Conservation (phyloP, 2,329 filamentous ascomycete species). For the Dryadomyces quercivorus region DNA sequence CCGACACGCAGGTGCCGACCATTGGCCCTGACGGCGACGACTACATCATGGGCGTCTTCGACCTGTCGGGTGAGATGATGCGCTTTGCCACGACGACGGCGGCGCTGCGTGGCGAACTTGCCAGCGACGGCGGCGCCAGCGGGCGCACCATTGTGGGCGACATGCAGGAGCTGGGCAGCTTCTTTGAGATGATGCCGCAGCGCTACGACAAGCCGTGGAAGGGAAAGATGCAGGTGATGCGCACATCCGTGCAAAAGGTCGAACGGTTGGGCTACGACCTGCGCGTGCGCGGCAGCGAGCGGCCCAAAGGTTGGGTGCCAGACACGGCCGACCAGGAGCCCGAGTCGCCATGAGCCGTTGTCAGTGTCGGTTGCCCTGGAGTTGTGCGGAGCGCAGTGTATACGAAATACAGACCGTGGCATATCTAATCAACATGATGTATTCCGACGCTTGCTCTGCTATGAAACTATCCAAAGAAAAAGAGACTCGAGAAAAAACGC, state of each 20-base stretch:
- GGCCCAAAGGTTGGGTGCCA: slow-evolving; percentile 85
- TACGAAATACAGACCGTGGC: too few species aligned
- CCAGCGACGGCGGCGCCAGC: slow-evolving; percentile 19
- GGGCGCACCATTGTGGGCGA: slow-evolving; percentile 60
- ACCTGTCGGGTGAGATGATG: slow-evolving; percentile 95
- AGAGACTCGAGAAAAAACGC: not conserved
- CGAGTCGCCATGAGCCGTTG: not conserved
- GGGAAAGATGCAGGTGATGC: slow-evolving; percentile 79
- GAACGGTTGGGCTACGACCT: slow-evolving; percentile 84
- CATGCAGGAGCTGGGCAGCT: slow-evolving; percentile 63
- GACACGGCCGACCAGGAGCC: slow-evolving; percentile 39
- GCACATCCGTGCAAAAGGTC: slow-evolving; percentile 82
- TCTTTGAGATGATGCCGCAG: slow-evolving; percentile 62
- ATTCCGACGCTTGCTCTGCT: too few species aligned
- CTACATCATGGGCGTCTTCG: slow-evolving; percentile 83
- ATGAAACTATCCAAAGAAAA: not conserved
- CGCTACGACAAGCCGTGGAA: slow-evolving; percentile 44
- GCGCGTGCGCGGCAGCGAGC: slow-evolving; percentile 73
- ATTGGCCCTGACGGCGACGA: slow-evolving; percentile 67
- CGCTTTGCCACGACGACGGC: slow-evolving; percentile 84
- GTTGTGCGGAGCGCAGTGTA: too few species aligned
- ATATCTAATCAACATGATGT: slow-evolving; percentile 23
- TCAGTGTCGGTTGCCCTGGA: too few species aligned
- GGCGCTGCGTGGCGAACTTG: slow-evolving; percentile 54
- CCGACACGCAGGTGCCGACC: not conserved